Evolutionary conservation across 2,329 filamentous ascomycete species (phyloP), one percentile per base, ranked within the genome.

Genomic region (Talaromyces sp.): DNA sequence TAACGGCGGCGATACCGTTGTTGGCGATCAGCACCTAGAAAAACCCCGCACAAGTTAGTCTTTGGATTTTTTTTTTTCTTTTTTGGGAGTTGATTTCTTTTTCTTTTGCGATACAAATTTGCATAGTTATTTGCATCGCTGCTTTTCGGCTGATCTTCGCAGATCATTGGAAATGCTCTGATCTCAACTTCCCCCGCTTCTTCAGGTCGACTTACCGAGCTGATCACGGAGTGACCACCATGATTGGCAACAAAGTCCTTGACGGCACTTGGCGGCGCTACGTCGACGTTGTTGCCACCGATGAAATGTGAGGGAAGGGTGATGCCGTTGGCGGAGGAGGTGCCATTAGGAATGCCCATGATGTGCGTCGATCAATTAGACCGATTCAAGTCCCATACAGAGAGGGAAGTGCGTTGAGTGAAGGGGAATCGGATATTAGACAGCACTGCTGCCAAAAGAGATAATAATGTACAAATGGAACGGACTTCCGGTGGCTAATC

Each of bases 1-100:
- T 99, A 76, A 99, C 94, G 71, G 94, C 94, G 47, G 94, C 94
- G 76, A 99, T 99, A 83, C 94, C 94, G 80, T 99, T 99, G 82
- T 99, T 99, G 74, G 94, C 94, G 77, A 99, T 99, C 61, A 99
- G 84, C 49, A 97, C 91, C 93, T 97, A 50, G 33, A 40, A 7
- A 22, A 39, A 44, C 19, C 13, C 14, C 42, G 19, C 30, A 19
- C 13, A 22, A 11, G 43, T 46, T 22, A 46, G 43, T 36, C 24
- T 8, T 33, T n/a, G 6, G 11, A 10, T 20, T 19, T 40, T 4
- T 16, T n/a, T 30, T 35, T 32, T 44, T 32, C 24, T 17, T 13
- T 27, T 16, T n/a, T 9, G 13, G 33, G 6, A 6, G n/a, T n/a
- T 35, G 5, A 3, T 20, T 20, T 41, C 22, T 8, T 11, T 6